These are phyloP conservation scores for Globisporangium acanthophoron DNA, from an alignment of 352 stramenopile genomes.

Conservation along the genomic window DNA sequence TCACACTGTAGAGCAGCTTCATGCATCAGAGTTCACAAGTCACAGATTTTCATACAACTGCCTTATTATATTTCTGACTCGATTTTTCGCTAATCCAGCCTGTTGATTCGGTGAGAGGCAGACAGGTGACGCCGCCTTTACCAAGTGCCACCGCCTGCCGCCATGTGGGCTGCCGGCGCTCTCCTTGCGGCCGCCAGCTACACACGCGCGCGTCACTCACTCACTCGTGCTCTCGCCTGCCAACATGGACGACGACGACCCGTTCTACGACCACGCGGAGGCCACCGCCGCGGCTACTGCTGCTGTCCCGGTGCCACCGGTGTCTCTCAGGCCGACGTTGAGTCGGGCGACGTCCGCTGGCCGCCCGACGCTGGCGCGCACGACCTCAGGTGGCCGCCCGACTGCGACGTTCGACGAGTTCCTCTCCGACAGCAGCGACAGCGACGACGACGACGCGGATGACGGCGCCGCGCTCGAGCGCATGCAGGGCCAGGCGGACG, in stretches of 20 bases:
- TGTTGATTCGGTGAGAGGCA: too few relatives aligned
- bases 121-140: background rate
- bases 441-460: slow-evolving; percentile 21
- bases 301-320: background rate
- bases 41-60: too few relatives aligned
- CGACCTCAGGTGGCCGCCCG: slow-evolving; percentile 12
- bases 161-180: background rate
- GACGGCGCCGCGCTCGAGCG: slow-evolving; percentile 19
- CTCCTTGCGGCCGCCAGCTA: background rate
- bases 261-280: slow-evolving; percentile 13
- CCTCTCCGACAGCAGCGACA: slow-evolving; percentile 31
- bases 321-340: background rate
- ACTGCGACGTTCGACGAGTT: slow-evolving; percentile 33
- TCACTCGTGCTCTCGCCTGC: background rate
- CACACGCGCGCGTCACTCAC: background rate
- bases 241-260: slow-evolving; percentile 6
- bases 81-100: too few relatives aligned
- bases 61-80: too few relatives aligned
- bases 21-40: too few relatives aligned
- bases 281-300: background rate
- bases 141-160: background rate
- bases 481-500: slow-evolving; percentile 51
- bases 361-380: slow-evolving; percentile 8
- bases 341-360: background rate
- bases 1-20: too few relatives aligned